Conservation (phyloP, 1,284 basidiomycete species). For the Mycena citricolor region DNA sequence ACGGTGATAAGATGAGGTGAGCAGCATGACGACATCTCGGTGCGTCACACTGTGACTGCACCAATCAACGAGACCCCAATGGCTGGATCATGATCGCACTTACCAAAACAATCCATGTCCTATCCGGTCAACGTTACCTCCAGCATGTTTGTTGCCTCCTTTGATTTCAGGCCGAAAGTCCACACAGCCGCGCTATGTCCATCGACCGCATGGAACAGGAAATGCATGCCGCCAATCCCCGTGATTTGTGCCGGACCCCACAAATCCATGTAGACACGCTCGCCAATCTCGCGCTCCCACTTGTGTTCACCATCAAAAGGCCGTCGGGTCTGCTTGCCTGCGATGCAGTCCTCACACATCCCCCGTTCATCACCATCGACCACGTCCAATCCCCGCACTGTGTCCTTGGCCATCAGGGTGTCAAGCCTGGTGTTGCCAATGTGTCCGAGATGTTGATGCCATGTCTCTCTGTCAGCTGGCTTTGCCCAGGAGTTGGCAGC, state of each 20-base stretch:
- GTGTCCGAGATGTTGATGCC: conserved; percentile 14
- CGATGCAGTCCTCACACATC: conserved; percentile 1
- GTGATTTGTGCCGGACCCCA: conserved; percentile 12
- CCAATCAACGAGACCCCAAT: no score
- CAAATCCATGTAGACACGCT: conserved; percentile 8
- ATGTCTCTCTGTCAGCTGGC: conserved; percentile 4
- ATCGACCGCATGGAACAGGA: conserved; percentile 9
- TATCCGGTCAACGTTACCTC: no score
- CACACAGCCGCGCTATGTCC: not conserved
- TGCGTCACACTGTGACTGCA: no score
- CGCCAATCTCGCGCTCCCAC: conserved; percentile 3
- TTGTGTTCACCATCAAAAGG: conserved; percentile 10
- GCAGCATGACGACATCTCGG: no score
- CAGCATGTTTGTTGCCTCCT: conserved; percentile 5
- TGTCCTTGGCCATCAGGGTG: conserved; percentile 1
- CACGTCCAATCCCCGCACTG: conserved; percentile 3
- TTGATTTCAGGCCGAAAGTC: conserved; percentile 4
- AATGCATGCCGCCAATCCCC: conserved; percentile 1
- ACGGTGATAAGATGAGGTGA: no score
- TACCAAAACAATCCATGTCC: no score
- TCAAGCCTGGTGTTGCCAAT: conserved; percentile 6
- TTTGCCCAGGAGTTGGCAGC: conserved; percentile 4
- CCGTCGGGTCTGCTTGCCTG: conserved; percentile 5
- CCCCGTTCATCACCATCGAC: not conserved
- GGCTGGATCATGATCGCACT: no score